Evolutionary conservation across 1,284 basidiomycete species (phyloP).

Genomic region (Cryptococcus maquisensis): DNA sequence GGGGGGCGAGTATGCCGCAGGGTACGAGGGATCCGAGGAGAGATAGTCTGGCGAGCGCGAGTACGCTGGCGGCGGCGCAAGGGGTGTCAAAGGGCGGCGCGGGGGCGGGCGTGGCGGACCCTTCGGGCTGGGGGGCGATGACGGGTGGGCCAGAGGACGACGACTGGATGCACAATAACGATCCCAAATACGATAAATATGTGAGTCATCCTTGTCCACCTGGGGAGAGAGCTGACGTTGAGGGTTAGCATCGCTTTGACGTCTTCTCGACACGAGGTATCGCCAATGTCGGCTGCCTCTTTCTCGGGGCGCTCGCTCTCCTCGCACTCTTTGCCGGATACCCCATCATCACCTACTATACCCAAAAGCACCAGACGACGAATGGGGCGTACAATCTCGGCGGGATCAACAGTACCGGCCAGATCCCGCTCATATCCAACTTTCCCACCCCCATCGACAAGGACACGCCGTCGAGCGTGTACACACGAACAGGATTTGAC

Average conservation of each 20-base stretch:
- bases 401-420: constrained; percentile 55
- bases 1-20: background rate
- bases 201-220: constrained; percentile 16
- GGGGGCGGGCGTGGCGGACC: constrained; percentile 6
- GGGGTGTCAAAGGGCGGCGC: constrained; percentile 1
- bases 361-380: constrained; percentile 30
- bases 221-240: background rate
- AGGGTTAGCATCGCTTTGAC: constrained; percentile 51
- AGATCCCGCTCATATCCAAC: constrained; percentile 62
- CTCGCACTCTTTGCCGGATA: constrained; percentile 62
- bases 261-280: constrained; percentile 68
- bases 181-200: constrained; percentile 63
- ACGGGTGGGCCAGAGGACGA: constrained; percentile 45
- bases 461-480: constrained; percentile 55
- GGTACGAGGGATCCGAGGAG: background rate
- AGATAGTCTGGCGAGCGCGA: background rate
- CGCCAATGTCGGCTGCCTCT: constrained; percentile 69
- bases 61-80: constrained; percentile 3
- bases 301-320: constrained; percentile 60
- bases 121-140: constrained; percentile 15
- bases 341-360: constrained; percentile 47
- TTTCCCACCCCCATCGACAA: constrained; percentile 66
- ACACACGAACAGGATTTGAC: constrained; percentile 40
- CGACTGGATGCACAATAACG: constrained; percentile 50
- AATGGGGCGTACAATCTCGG: constrained; percentile 56